Conservation (phyloP, 83 land plant genomes). For the Isoetes engelmannii region DNA sequence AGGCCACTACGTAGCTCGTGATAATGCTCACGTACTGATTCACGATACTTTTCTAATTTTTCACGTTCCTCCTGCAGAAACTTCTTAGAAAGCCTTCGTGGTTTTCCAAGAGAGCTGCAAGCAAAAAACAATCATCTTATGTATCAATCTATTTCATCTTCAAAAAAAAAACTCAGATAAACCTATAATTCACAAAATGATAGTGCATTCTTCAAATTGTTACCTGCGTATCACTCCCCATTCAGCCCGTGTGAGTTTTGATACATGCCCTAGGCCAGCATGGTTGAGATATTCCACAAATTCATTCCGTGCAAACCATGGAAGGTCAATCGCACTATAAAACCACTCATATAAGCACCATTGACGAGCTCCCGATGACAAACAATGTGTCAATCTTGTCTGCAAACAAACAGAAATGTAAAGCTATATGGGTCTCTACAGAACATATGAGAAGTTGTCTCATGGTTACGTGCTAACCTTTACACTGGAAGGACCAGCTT, state of each 20-base stretch:
- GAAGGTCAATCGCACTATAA: conserved; percentile 95
- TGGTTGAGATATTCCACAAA: conserved; percentile 93
- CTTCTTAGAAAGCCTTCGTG: conserved; percentile 65
- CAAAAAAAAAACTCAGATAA: not conserved
- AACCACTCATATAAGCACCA: conserved; percentile 98
- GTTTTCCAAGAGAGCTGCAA: conserved; percentile 89
- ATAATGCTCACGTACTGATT: conserved; percentile 68
- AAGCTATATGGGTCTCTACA: conserved; percentile 1
- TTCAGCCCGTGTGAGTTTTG: conserved; percentile 85
- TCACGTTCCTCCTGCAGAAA: conserved; percentile 75
- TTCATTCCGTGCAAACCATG: conserved; percentile 89
- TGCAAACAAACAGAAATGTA: conserved; percentile 26
- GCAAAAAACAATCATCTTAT: not conserved
- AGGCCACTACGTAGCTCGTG: conserved; percentile 68
- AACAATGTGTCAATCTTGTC: conserved; percentile 57
- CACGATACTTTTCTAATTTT: conserved; percentile 64
- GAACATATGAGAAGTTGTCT: conserved; percentile 2
- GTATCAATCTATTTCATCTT: not conserved
- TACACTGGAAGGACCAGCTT: conserved; percentile 24
- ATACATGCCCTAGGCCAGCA: conserved; percentile 79
- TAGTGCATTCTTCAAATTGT: not conserved
- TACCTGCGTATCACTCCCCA: conserved; percentile 98
- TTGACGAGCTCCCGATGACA: conserved; percentile 54
- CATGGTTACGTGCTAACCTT: conserved; percentile 11
- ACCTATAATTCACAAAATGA: not conserved